These are phyloP conservation scores for Adansonia madagascariensis DNA, from an alignment of 441 rosid species.

Conservation along the genomic window DNA sequence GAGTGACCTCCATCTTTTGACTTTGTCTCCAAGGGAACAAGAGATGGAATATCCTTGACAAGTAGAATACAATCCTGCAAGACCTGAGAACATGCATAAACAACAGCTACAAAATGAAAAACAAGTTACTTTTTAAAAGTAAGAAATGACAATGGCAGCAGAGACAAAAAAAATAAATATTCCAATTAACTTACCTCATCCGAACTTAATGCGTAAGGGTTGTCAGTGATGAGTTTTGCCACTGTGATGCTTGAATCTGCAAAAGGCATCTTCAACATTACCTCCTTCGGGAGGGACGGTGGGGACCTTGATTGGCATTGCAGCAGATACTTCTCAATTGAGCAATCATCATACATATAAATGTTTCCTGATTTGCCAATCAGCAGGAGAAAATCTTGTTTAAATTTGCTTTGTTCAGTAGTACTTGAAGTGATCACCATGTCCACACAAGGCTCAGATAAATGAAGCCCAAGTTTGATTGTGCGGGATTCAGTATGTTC, in stretches of 20 bases:
- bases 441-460: constrained; percentile 79
- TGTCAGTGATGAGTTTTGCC: constrained; percentile 61
- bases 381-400: constrained; percentile 56
- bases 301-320: constrained; percentile 75
- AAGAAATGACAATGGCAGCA: background rate
- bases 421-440: constrained; percentile 69
- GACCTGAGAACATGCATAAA: constrained; percentile 23
- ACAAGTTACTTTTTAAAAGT: background rate
- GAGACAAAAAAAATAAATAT: background rate
- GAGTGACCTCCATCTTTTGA: constrained; percentile 56
- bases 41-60: constrained; percentile 52
- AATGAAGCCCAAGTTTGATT: constrained; percentile 72
- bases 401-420: constrained; percentile 64
- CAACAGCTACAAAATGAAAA: background rate
- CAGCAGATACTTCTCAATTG: constrained; percentile 82
- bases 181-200: constrained; percentile 60
- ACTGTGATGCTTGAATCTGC: constrained; percentile 67
- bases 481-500: constrained; percentile 81
- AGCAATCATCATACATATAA: constrained; percentile 70
- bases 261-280: constrained; percentile 63
- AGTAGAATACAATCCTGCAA: constrained; percentile 61
- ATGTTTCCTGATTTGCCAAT: constrained; percentile 85
- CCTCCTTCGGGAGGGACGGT: constrained; percentile 82
- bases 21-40: constrained; percentile 61
- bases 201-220: constrained; percentile 44